Base-by-base conservation (phyloP, 179 eudicot species). In the Actinidia polygama region DNA sequence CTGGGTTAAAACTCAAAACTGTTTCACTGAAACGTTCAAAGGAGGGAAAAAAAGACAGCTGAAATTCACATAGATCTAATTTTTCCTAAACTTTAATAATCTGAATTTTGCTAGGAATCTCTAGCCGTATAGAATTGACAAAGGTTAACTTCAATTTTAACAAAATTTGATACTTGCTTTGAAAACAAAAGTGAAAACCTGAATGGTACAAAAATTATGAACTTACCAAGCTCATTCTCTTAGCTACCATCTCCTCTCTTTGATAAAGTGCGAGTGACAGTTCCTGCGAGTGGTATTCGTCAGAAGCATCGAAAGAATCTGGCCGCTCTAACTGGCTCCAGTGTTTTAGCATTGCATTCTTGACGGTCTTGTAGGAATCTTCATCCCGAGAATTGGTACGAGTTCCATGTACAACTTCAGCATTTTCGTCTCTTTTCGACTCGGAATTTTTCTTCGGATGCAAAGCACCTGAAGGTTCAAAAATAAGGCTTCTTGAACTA, bases 201-300 rank as follows among this genome's bases (percentile, higher is more conserved):
- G 36, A 47, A 11, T 36, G 7, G 24, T 73, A 79, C 68, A 79
- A 86, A 78, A 75, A 80, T 62, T 75, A 51, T 78, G 74, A 75
- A 89, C 90, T 87, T 87, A 95, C 95, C 94, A 79, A 79, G 78
- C 87, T 89, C 74, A 75, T 87, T 86, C 94, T 91, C 89, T 81
- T 95, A 50, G 87, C 82, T 68, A 81, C 89, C 79, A 88, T 83
- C 81, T 90, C 94, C 83, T 94, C 92, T 81, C 84, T 89, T 69
- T 89, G 96, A 82, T 92, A 93, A 66, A 91, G 93, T 66, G 98
- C 92, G 80, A 90, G 76, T 10, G 99, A 96, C 66, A 96, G 81
- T 73, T 94, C 98, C 84, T 93, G 99, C 9, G 97, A 94, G 80
- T 94, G 97, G 85, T 93, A 96, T 77, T 81, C 93, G 83, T 96